Conservation (phyloP, 805 yeast species). For the Starmerella asiatica region DNA sequence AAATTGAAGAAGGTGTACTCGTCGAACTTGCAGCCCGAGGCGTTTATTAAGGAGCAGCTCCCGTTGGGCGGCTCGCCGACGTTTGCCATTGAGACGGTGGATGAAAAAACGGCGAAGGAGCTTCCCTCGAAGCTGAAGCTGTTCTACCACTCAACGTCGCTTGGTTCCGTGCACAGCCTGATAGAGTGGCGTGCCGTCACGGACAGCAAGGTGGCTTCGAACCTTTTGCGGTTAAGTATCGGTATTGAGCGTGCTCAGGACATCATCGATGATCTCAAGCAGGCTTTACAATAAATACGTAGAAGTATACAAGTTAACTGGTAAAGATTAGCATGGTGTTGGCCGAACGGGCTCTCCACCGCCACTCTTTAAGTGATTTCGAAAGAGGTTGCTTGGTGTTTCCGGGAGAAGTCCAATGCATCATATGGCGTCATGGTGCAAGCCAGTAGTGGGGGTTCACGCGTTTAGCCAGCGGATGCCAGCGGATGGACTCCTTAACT, state of each 20-base stretch:
- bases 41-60: constrained; percentile 51
- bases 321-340: too few species aligned
- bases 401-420: too few species aligned
- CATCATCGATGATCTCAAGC: constrained; percentile 55
- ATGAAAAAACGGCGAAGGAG: constrained; percentile 41
- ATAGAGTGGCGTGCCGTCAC: constrained; percentile 82
- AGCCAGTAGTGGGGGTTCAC: too few species aligned
- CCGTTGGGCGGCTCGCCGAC: constrained; percentile 54
- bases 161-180: constrained; percentile 84
- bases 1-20: constrained; percentile 46
- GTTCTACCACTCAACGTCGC: constrained; percentile 83
- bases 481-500: too few species aligned
- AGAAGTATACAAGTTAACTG: neutral
- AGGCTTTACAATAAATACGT: constrained; percentile 34
- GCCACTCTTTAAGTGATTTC: too few species aligned
- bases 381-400: too few species aligned
- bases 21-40: constrained; percentile 64
- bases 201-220: constrained; percentile 43
- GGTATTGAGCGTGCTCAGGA: constrained; percentile 73
- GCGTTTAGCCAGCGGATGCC: too few species aligned
- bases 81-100: constrained; percentile 46
- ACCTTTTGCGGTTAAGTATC: constrained; percentile 57
- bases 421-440: too few species aligned
- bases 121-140: constrained; percentile 14
- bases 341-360: too few species aligned